Conservation (phyloP, 306 rosid genomes). For the Gleditsia sinensis region DNA sequence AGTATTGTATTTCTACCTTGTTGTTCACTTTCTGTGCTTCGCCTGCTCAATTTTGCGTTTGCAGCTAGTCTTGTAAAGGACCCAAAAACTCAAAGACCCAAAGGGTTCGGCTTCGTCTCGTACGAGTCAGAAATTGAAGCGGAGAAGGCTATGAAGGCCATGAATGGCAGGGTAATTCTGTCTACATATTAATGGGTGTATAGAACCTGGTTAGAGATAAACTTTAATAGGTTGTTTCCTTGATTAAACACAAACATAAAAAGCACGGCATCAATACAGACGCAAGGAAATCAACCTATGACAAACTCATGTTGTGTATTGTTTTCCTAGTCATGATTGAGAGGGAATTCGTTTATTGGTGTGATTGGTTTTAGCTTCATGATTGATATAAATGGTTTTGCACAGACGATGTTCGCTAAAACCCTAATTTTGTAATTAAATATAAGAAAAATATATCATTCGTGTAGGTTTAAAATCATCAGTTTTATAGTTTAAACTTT, state of each 20-base stretch:
- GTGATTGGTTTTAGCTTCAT: not conserved
- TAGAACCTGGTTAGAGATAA: not conserved
- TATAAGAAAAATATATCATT: not conserved
- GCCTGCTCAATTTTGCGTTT: not conserved
- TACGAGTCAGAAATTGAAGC: constrained; percentile 62
- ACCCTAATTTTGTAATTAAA: not conserved
- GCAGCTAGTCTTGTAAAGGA: constrained; percentile 60
- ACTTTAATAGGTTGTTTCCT: not conserved
- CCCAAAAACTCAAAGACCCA: constrained; percentile 60
- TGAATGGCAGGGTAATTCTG: constrained; percentile 80
- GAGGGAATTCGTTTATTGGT: not conserved
- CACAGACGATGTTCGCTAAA: constrained; percentile 32
- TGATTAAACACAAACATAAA: not conserved
- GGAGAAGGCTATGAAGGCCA: constrained; percentile 62
- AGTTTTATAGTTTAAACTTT: constrained; percentile 2
- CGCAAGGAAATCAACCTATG: not conserved
- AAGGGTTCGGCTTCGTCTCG: constrained; percentile 88
- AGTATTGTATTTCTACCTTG: not conserved
- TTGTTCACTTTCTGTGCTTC: not conserved
- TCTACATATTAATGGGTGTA: not conserved
- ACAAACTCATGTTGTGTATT: not conserved
- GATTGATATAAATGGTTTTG: not conserved
- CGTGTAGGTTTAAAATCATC: not conserved
- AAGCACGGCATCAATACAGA: not conserved
- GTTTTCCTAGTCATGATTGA: not conserved